Base-by-base conservation (phyloP, 495 filamentous ascomycete species). In the Thermothielavioides terrestris region DNA sequence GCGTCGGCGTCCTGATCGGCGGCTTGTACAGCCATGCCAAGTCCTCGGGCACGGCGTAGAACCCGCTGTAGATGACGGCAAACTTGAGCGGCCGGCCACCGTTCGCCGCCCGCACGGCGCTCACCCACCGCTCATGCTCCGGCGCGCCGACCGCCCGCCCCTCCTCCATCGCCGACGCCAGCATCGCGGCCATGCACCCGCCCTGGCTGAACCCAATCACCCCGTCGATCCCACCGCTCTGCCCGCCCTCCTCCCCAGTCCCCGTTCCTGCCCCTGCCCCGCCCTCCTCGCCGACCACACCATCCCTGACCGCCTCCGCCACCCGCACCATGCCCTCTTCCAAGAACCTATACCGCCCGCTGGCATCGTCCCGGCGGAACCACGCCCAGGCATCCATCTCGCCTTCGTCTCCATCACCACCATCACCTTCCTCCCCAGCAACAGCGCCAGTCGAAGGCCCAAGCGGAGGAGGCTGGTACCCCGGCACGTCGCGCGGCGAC, bases 171-270 rank as follows among this genome's bases (percentile, higher is more conserved):
- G 89, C 61, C 2, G 77, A 62, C 0, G 83, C 82, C 12, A 80
- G 58, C 37, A 78, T 78, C 0, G 66, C 81, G 0, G 84, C 81
- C 46, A 78, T 64, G 9, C 75, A 75, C 1, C 77, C 85, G 10
- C 85, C 85, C 62, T 89, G 85, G 46, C 77, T 82, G 63, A 88
- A 88, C 25, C 85, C 85, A n/a, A 85, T 68, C 2, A 89, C 79
- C 7, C 83, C 85, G 57, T 89, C 84, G 21, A 88, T 50, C 71
- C n/a, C 35, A 2, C 31, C 23, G 10, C 11, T 42, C 14, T 7
- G 42, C 14, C 32, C 35, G 8, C 20, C 39, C 30, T 8, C 22
- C 10, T 80, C 79, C 0, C 76, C 77, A 59, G 60, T 80, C n/a
- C 69, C 67, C n/a, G 18, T 31, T 0, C 11, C 42, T 20, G 15